A percentile compares a stretch with the other conserved stretches of the same genome.
Conservation (phyloP, 306 rosid species). For the Elaeagnus macrophylla region DNA sequence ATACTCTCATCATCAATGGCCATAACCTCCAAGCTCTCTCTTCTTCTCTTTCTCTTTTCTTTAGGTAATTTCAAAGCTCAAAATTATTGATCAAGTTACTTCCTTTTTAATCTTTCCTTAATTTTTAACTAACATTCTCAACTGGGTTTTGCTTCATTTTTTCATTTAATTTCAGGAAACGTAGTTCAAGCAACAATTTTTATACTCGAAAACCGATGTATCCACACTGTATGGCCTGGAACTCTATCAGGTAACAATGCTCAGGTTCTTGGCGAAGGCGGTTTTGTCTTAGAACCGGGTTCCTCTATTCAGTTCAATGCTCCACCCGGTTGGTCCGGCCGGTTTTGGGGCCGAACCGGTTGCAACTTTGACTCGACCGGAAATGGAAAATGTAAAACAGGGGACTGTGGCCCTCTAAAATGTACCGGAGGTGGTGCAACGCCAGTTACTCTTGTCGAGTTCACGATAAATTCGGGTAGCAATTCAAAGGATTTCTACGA, state of each 20-base stretch:
- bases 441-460: slow-evolving; percentile 63
- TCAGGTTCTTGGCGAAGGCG: slow-evolving; percentile 48
- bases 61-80: slow-evolving; percentile 23
- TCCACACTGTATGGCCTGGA: slow-evolving; percentile 67
- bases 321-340: slow-evolving; percentile 78
- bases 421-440: slow-evolving; percentile 54
- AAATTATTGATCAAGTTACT: background rate
- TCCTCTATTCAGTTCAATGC: slow-evolving; percentile 31
- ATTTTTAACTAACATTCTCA: background rate
- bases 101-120: background rate
- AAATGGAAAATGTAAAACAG: slow-evolving; percentile 49
- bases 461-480: slow-evolving; percentile 32
- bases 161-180: slow-evolving; percentile 24
- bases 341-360: slow-evolving; percentile 78
- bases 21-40: slow-evolving; percentile 6
- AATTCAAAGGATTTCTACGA: slow-evolving; percentile 65
- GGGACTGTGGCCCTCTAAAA: slow-evolving; percentile 51
- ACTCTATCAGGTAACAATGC: slow-evolving; percentile 65
- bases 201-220: slow-evolving; percentile 54
- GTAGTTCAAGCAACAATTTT: slow-evolving; percentile 35
- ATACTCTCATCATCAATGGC: slow-evolving; percentile 18
- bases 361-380: slow-evolving; percentile 57
- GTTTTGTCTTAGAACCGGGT: slow-evolving; percentile 43
- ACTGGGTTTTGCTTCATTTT: no score
- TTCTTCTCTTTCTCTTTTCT: slow-evolving; percentile 21